These are phyloP conservation scores for Xylaria grammica DNA, from an alignment of 495 filamentous ascomycete genomes.

Conservation along the genomic window DNA sequence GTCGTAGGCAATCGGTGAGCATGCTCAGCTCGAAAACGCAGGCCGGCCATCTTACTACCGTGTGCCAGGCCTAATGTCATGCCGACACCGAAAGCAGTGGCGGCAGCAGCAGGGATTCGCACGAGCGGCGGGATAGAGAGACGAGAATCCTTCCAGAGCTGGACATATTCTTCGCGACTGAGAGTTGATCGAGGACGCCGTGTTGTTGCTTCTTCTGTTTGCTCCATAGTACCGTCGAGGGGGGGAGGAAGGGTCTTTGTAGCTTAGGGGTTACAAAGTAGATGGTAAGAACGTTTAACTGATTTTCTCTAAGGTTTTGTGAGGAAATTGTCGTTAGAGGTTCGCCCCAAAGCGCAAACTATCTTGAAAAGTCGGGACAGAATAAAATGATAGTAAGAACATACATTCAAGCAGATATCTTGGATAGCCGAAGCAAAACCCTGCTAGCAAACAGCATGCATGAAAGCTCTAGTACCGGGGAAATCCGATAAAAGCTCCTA, in stretches of 20 bases:
- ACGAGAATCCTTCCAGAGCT: conserved; percentile 54
- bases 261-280: not conserved
- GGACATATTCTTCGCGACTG: conserved; percentile 35
- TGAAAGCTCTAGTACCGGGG: conserved; percentile 30
- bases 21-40: conserved; percentile 92
- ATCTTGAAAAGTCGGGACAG: too few species aligned
- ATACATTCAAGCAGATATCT: too few species aligned
- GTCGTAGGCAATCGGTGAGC: conserved; percentile 84
- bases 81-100: conserved; percentile 67
- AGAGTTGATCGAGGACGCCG: conserved; percentile 23
- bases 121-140: conserved; percentile 61
- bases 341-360: too few species aligned
- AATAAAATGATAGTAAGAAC: not conserved
- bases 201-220: conserved; percentile 9
- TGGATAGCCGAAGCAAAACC: too few species aligned
- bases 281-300: not conserved
- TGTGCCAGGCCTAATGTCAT: conserved; percentile 71
- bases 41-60: conserved; percentile 71
- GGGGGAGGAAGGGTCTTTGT: too few species aligned
- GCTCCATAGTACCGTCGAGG: conserved; percentile 15
- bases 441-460: conserved; percentile 28
- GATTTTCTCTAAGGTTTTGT: too few species aligned
- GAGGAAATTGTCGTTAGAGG: too few species aligned
- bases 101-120: conserved; percentile 67
- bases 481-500: not conserved